A percentile compares a stretch with the other conserved stretches of the same genome.
These are phyloP conservation scores for Monoraphidium neglectum DNA, from an alignment of 139 green algal species.

Conservation along the genomic window DNA sequence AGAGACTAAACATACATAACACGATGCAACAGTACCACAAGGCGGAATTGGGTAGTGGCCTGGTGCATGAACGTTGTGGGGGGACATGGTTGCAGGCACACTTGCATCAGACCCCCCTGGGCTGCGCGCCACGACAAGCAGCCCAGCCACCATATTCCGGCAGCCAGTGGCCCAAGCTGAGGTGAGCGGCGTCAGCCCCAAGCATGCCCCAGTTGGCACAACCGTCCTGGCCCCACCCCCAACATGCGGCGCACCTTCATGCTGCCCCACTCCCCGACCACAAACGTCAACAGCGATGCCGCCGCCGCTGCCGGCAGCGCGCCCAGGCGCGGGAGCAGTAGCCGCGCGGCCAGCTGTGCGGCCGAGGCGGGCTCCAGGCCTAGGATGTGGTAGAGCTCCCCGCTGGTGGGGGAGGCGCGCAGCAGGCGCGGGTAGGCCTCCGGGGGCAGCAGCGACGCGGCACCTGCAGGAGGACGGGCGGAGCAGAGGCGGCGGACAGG, in stretches of 20 bases:
- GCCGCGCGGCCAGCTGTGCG: constrained; percentile 11
- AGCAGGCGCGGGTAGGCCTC: constrained; percentile 15
- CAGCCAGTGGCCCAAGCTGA: no score
- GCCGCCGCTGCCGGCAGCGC: constrained; percentile 13
- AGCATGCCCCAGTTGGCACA: no score
- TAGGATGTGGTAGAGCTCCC: constrained; percentile 40
- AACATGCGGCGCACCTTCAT: neutral
- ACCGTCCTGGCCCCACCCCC: neutral
- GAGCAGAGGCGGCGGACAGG: no score
- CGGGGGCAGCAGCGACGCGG: neutral
- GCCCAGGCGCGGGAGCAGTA: constrained; percentile 39
- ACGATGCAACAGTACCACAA: no score
- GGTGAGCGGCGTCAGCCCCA: no score
- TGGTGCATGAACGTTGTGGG: no score
- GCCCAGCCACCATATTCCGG: no score
- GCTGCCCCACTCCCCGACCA: constrained; percentile 3
- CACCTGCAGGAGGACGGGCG: constrained; percentile 6
- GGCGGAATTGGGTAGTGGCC: no score
- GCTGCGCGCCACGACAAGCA: no score
- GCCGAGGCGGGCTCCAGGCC: constrained; percentile 16
- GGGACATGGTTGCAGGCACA: no score
- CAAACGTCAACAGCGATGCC: constrained; percentile 34
- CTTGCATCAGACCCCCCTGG: no score
- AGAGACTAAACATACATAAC: no score
- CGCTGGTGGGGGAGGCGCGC: constrained; percentile 9